Conservation (phyloP, 306 rosid species). For the Vachellia pachyceras region DNA sequence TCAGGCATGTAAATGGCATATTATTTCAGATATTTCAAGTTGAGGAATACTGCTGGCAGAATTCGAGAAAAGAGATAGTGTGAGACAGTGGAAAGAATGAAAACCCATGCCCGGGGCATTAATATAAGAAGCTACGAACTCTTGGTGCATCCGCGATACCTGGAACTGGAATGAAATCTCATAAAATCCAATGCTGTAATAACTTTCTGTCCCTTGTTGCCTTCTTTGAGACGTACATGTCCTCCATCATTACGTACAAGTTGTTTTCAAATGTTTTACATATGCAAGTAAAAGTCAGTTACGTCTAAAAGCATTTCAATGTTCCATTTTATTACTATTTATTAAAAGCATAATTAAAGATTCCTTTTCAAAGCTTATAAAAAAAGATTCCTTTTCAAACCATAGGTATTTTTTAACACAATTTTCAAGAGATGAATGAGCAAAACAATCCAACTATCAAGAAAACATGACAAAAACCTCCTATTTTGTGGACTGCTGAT, state of each 20-base stretch:
- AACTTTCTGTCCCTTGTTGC: background rate
- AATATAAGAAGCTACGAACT: background rate
- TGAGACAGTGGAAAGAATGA: background rate
- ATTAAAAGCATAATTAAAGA: no score
- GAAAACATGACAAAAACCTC: no score
- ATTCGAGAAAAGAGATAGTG: background rate
- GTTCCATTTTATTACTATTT: no score
- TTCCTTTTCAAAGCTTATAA: background rate
- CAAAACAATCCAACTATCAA: no score
- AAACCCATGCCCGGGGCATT: background rate
- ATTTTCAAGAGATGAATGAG: no score
- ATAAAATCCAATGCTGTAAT: background rate
- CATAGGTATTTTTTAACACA: no score
- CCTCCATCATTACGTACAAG: background rate
- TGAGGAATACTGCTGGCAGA: no score
- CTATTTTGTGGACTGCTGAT: no score
- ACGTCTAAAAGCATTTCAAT: background rate
- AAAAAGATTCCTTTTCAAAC: background rate
- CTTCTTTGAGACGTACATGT: background rate
- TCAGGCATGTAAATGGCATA: background rate
- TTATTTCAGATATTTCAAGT: no score
- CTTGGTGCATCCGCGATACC: background rate
- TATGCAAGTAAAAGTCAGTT: no score
- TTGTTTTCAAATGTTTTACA: no score
- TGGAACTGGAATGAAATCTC: background rate